Evolutionary conservation across 352 stramenopile genomes (phyloP).

Genomic region (Pythium utonaiense): DNA sequence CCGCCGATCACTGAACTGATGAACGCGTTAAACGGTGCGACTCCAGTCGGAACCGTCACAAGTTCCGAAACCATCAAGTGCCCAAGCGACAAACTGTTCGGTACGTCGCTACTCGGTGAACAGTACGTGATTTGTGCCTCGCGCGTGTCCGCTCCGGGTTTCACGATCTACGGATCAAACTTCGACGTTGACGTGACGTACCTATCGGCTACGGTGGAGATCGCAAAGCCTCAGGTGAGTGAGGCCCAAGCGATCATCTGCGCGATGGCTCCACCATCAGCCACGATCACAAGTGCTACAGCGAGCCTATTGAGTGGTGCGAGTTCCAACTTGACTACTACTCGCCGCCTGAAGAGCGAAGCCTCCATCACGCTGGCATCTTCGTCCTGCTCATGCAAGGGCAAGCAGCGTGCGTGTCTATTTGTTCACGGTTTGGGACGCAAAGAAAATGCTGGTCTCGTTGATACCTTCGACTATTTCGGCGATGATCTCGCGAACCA

Average conservation of each 20-base stretch:
- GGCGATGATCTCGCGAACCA: slow-evolving; percentile 34
- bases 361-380: slow-evolving; percentile 20
- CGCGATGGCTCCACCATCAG: not conserved
- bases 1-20: slow-evolving; percentile 32
- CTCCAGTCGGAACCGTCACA: slow-evolving; percentile 28
- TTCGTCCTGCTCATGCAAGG: slow-evolving; percentile 33
- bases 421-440: slow-evolving; percentile 54
- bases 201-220: not conserved
- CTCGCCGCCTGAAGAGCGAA: slow-evolving; percentile 17
- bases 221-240: slow-evolving; percentile 20
- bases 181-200: slow-evolving; percentile 28
- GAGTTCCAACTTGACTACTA: slow-evolving; percentile 6
- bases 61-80: slow-evolving; percentile 44
- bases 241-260: not conserved
- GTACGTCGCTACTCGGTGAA: slow-evolving; percentile 37
- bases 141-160: slow-evolving; percentile 3
- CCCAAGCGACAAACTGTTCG: slow-evolving; percentile 31
- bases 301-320: not conserved
- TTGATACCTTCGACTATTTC: slow-evolving; percentile 40
- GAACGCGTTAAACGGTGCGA: slow-evolving; percentile 29
- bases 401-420: slow-evolving; percentile 37
- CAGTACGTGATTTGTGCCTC: slow-evolving; percentile 39
- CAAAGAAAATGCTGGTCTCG: slow-evolving; percentile 30
- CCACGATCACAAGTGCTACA: not conserved
- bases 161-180: slow-evolving; percentile 37